Evolutionary conservation across 768 basidiomycete species (phyloP), one percentile per base, ranked within the genome.

Genomic region (Amanita brunnescens): DNA sequence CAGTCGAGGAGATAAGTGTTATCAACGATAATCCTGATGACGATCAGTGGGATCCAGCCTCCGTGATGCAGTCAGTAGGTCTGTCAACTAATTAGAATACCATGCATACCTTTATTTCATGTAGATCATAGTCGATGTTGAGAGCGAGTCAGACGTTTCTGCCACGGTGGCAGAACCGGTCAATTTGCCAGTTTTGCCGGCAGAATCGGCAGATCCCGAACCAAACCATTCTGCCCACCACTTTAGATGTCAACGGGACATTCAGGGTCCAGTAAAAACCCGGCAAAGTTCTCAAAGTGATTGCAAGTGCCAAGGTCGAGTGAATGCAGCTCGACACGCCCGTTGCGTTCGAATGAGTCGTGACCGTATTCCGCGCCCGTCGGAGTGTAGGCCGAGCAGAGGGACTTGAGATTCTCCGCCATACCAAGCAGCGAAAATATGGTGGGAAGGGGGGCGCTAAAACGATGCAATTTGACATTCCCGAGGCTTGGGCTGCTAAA

Each of bases 401-500:
- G 30, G 2, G 32, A 23, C 21, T 39, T 38, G 21, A 49, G 48
- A 16, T 32, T 16, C 10, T 24, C 14, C 8, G 49, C 49, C 4
- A 21, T 24, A 23, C 48, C 34, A 5, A 39, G 6, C 2, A 49
- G 33, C 12, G 51, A 44, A 41, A 33, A 38, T 21, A 58, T 43
- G 14, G 24, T 20, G 12, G 47, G 35, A 10, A 54, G 29, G 3
- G 39, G 23, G 29, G 26, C 40, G 13, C 49, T 40, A 9, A 54
- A 43, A 10, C 42, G 34, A 37, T 57, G 53, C 30, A 59, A 44
- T 35, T 54, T 38, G 3, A 54, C 20, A 9, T 56, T 29, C 2
- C 30, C 51, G 14, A 53, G 55, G 24, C 56, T 46, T 47, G 54
- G 55, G 30, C 54, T 33, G 26, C 54, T 53, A 33, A 59, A 44